Percentiles rank a stretch among this genome's conserved stretches.
Evolutionary conservation across 805 yeast species (phyloP).

Genomic region (Candida taoyuanica): DNA sequence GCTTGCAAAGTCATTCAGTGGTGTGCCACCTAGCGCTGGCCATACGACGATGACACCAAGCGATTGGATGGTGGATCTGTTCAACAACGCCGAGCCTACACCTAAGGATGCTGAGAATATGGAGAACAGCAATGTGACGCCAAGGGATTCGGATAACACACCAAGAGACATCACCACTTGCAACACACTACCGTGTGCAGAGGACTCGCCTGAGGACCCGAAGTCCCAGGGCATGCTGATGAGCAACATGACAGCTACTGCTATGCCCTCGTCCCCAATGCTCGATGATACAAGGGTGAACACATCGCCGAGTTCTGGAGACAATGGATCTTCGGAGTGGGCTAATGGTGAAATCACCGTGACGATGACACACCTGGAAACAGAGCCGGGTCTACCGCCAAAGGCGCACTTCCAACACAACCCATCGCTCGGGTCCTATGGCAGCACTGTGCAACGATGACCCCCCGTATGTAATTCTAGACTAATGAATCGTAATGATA

Average conservation of each 20-base stretch:
- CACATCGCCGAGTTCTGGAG: conserved; percentile 16
- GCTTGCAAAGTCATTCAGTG: conserved; percentile 35
- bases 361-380: conserved; percentile 10
- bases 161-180: conserved; percentile 29
- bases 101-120: conserved; percentile 21
- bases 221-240: conserved; percentile 1
- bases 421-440: conserved; percentile 12
- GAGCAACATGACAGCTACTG: conserved; percentile 9
- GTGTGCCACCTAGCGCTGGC: conserved; percentile 16
- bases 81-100: conserved; percentile 22
- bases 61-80: conserved; percentile 26
- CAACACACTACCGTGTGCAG: conserved; percentile 28
- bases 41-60: conserved; percentile 19
- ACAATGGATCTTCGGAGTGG: too few species aligned
- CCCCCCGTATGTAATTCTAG: too few species aligned
- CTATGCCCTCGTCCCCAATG: conserved; percentile 24
- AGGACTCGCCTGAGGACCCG: conserved; percentile 24
- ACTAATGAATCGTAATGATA: too few species aligned
- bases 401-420: conserved; percentile 20
- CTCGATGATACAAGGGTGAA: conserved; percentile 9
- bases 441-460: conserved; percentile 1
- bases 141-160: conserved; percentile 21
- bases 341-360: too few species aligned
- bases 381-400: conserved; percentile 16
- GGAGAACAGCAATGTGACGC: conserved; percentile 8